phyloP scores from a whole-genome alignment of 345 rosid genomes.

The Ceriops decandra region DNA sequence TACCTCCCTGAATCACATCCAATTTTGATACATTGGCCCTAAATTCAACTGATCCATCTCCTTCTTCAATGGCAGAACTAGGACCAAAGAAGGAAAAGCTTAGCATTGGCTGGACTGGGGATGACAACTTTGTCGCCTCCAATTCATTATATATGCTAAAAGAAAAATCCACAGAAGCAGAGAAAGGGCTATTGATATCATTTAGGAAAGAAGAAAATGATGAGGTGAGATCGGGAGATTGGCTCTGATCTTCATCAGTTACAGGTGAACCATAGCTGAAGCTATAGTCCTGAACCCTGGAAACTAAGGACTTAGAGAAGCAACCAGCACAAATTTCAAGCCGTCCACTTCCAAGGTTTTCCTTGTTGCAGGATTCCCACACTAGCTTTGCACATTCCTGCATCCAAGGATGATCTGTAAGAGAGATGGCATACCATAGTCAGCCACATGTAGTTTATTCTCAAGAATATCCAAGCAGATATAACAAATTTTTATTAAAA shows the following conservation, averaged over 20 bases:
- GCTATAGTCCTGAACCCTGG: conserved; percentile 55
- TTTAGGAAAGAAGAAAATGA: conserved; percentile 54
- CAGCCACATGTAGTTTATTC: not conserved
- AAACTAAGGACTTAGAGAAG: conserved; percentile 34
- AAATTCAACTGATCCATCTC: conserved; percentile 8
- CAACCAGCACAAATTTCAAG: conserved; percentile 41
- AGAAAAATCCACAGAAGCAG: conserved; percentile 48
- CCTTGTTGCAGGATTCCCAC: conserved; percentile 32
- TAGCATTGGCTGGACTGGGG: conserved; percentile 54
- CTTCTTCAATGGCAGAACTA: conserved; percentile 25
- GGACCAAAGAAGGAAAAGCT: conserved; percentile 67
- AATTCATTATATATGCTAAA: conserved; percentile 46
- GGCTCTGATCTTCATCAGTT: conserved; percentile 16
- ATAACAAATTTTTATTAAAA: not conserved
- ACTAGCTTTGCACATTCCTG: conserved; percentile 34
- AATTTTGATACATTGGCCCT: conserved; percentile 13
- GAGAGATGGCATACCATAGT: conserved; percentile 7
- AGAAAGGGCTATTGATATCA: conserved; percentile 22
- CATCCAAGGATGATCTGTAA: conserved; percentile 75
- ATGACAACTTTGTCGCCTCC: conserved; percentile 27
- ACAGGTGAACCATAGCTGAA: conserved; percentile 37
- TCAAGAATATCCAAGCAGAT: not conserved
- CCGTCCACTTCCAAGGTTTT: conserved; percentile 30
- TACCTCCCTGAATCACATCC: conserved; percentile 43
- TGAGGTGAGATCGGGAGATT: conserved; percentile 39